Conservation (phyloP, 768 basidiomycete species). For the Leccinum uliginosum region DNA sequence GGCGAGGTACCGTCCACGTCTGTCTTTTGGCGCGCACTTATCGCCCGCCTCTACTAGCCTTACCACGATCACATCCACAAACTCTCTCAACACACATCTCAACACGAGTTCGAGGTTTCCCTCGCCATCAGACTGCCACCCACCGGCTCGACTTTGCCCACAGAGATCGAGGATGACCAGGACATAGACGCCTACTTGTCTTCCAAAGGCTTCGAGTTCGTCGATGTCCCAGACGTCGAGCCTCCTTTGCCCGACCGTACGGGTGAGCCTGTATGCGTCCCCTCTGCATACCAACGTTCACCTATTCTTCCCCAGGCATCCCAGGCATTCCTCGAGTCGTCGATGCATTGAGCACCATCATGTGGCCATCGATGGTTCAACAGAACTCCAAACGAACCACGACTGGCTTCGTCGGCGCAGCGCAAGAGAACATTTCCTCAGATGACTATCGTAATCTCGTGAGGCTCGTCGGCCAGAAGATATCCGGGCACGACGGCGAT, state of each 20-base stretch:
- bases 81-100: conserved; percentile 44
- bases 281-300: neutral
- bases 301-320: conserved; percentile 33
- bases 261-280: conserved; percentile 9
- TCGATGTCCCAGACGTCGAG: conserved; percentile 38
- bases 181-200: conserved; percentile 66
- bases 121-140: conserved; percentile 58
- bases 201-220: conserved; percentile 71
- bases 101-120: conserved; percentile 64
- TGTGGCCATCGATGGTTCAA: conserved; percentile 77
- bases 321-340: conserved; percentile 62
- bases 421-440: conserved; percentile 5
- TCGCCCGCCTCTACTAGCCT: conserved; percentile 40
- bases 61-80: conserved; percentile 54
- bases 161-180: conserved; percentile 42
- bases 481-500: conserved; percentile 27
- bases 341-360: conserved; percentile 79
- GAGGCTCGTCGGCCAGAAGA: conserved; percentile 16
- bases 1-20: conserved; percentile 48
- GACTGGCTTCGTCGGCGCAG: neutral
- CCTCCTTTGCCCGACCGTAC: conserved; percentile 8
- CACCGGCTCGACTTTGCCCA: conserved; percentile 11
- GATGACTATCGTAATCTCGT: conserved; percentile 21
- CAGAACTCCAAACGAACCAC: conserved; percentile 4
- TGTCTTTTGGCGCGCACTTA: neutral